Evolutionary conservation across 1,284 basidiomycete species (phyloP).

Genomic region (Leucoagaricus sp.): DNA sequence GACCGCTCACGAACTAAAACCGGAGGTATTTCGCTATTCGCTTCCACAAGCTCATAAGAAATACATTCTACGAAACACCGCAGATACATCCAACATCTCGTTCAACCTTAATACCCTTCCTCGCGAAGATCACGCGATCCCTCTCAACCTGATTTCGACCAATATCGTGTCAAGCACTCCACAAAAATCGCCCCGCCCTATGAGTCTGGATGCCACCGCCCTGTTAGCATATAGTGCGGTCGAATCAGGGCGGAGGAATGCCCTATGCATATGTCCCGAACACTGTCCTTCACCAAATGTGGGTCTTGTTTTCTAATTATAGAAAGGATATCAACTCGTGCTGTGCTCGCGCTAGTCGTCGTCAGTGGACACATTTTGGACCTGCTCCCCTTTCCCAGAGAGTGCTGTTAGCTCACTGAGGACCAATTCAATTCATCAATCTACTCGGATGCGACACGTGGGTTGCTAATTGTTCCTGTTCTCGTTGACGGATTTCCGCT

Average conservation of each 20-base stretch:
- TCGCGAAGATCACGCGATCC: not conserved
- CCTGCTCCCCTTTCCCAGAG: not conserved
- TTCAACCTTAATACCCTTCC: not conserved
- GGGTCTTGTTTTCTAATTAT: not conserved
- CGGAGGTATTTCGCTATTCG: not conserved
- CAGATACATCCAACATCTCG: conserved; percentile 4
- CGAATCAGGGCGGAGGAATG: not conserved
- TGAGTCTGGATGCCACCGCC: not conserved
- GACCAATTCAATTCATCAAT: not conserved
- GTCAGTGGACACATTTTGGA: not conserved
- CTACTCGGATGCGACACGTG: not conserved
- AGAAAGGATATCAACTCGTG: not conserved
- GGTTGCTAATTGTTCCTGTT: not conserved
- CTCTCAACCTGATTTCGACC: not conserved
- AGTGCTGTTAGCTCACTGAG: not conserved
- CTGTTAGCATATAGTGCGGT: not conserved
- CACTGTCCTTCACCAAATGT: conserved; percentile 13
- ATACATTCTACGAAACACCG: conserved; percentile 2
- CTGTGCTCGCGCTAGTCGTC: not conserved
- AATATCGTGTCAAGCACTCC: not conserved
- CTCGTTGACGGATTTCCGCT: not conserved
- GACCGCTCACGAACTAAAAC: not conserved
- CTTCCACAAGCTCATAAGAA: not conserved
- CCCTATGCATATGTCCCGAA: conserved; percentile 10
- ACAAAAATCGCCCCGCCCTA: conserved; percentile 1